Evolutionary conservation across 2,329 filamentous ascomycete genomes (phyloP).

Genomic region (Xylaria sp.): DNA sequence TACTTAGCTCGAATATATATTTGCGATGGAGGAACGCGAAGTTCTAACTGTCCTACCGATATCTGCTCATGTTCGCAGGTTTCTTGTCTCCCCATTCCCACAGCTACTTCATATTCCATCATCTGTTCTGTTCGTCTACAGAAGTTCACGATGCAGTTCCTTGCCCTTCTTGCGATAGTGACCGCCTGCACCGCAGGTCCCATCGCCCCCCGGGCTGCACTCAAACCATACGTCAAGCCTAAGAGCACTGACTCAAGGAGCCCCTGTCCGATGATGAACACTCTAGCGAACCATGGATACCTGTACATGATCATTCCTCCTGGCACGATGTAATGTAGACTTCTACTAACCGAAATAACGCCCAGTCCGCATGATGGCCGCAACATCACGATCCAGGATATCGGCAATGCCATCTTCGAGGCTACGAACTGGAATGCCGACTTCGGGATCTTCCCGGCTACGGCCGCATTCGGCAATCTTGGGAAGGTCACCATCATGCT

Average conservation of each 20-base stretch:
- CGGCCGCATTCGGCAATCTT: slow-evolving; percentile 26
- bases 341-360: slow-evolving; percentile 6
- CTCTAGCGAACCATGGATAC: slow-evolving; percentile 43
- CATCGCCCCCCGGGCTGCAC: slow-evolving; percentile 21
- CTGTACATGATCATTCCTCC: slow-evolving; percentile 30
- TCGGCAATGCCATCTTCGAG: slow-evolving; percentile 35
- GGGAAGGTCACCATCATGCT: slow-evolving; percentile 30
- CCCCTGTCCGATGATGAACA: slow-evolving; percentile 43
- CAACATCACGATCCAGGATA: slow-evolving; percentile 33
- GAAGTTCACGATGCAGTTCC: slow-evolving; percentile 31
- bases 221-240: slow-evolving; percentile 38
- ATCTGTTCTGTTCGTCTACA: background rate
- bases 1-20: slow-evolving; percentile 23
- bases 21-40: slow-evolving; percentile 1
- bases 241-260: slow-evolving; percentile 38
- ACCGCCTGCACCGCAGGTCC: slow-evolving; percentile 31
- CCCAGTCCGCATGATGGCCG: slow-evolving; percentile 37
- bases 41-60: background rate
- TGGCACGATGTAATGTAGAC: background rate
- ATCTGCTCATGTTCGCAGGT: background rate
- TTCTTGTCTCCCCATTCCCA: background rate
- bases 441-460: slow-evolving; percentile 34
- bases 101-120: background rate
- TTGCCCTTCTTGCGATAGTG: slow-evolving; percentile 31
- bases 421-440: slow-evolving; percentile 36